Evolutionary conservation across 495 filamentous ascomycete species (phyloP).

Genomic region (Lineolata rhizophorae): DNA sequence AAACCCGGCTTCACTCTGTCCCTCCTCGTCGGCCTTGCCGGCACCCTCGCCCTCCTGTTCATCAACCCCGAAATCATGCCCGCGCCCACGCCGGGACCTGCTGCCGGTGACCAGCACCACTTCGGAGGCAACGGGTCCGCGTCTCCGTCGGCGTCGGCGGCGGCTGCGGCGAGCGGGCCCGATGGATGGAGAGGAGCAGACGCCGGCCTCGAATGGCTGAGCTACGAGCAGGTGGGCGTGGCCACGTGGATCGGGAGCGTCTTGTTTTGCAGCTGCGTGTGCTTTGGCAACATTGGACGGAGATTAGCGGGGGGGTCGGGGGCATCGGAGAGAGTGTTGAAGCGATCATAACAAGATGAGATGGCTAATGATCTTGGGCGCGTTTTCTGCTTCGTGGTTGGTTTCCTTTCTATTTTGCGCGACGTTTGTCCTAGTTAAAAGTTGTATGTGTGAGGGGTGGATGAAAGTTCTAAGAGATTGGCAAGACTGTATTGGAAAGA

Average conservation of each 20-base stretch:
- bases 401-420: too few species aligned
- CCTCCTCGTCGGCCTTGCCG: conserved; percentile 42
- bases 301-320: too few species aligned
- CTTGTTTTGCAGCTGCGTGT: conserved; percentile 80
- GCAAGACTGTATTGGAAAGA: too few species aligned
- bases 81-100: conserved; percentile 24
- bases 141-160: conserved; percentile 5
- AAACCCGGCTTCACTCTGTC: conserved; percentile 63
- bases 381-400: too few species aligned
- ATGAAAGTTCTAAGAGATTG: too few species aligned
- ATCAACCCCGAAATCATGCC: conserved; percentile 61
- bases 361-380: too few species aligned
- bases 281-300: conserved; percentile 89
- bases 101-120: too few species aligned
- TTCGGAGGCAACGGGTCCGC: background rate
- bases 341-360: too few species aligned
- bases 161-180: background rate
- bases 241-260: conserved; percentile 80
- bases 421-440: too few species aligned
- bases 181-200: conserved; percentile 2
- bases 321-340: too few species aligned
- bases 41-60: conserved; percentile 48
- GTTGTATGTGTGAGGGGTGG: too few species aligned
- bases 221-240: conserved; percentile 55
- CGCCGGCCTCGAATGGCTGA: conserved; percentile 19